A percentile compares a stretch with the other conserved stretches of the same genome.
phyloP scores from a whole-genome alignment of 2,329 filamentous ascomycete genomes.

The Pyrenochaeta sp. region DNA sequence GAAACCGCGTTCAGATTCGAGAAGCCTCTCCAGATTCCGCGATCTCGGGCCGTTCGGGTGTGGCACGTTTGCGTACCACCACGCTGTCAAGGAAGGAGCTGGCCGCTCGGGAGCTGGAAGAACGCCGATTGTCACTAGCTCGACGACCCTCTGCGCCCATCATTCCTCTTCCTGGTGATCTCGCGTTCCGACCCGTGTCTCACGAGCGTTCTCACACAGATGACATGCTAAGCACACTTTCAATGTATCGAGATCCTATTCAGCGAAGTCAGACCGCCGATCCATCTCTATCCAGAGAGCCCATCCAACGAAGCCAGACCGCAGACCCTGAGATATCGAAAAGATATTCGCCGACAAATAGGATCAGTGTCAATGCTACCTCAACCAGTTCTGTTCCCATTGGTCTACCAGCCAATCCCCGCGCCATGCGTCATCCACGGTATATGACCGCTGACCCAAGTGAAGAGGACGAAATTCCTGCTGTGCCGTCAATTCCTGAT shows the following conservation, averaged over 20 bases:
- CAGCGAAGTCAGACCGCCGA: conserved; percentile 71
- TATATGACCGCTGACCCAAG: conserved; percentile 67
- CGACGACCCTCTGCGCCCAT: conserved; percentile 79
- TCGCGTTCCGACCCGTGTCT: conserved; percentile 44
- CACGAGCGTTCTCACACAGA: conserved; percentile 47
- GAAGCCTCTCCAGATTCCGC: conserved; percentile 46
- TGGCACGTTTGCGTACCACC: conserved; percentile 29
- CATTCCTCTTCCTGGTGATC: conserved; percentile 76
- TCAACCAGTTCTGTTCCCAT: conserved; percentile 64
- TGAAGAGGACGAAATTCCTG: conserved; percentile 58
- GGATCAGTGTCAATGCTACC: conserved; percentile 44
- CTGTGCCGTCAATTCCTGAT: conserved; percentile 66
- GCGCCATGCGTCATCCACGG: conserved; percentile 84
- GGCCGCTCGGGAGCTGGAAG: conserved; percentile 82
- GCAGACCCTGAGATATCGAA: conserved; percentile 64
- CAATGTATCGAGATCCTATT: conserved; percentile 45
- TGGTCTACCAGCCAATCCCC: conserved; percentile 88
- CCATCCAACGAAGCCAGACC: conserved; percentile 67
- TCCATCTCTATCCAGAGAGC: conserved; percentile 52
- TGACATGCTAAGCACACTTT: conserved; percentile 50
- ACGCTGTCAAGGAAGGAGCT: conserved; percentile 53
- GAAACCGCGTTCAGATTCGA: conserved; percentile 43
- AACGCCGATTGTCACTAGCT: conserved; percentile 79
- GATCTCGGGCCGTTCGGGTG: conserved; percentile 40
- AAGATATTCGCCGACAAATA: conserved; percentile 46